Base-by-base conservation (phyloP, 2,329 filamentous ascomycete species). In the Fusarium sp. region DNA sequence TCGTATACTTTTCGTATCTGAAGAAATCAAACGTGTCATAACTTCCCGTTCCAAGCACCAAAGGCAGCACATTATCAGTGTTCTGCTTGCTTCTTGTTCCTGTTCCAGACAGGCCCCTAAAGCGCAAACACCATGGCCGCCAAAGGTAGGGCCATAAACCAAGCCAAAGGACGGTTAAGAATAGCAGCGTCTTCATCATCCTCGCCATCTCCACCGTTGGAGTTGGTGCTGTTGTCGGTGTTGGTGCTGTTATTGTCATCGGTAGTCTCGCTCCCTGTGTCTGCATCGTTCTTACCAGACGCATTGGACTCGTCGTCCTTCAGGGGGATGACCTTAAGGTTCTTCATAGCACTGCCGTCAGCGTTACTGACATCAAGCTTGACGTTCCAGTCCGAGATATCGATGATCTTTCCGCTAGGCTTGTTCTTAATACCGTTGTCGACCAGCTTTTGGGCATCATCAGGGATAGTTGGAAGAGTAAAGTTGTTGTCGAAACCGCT, bases 401-500 rank as follows among this genome's bases (percentile, higher is more conserved):
- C 82, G 72, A 98, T 87, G 60, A 98, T 83, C 83, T 92, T 89
- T 77, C 92, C 92, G 20, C 81, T 83, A 44, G 91, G 90, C 63
- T 90, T 88, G 72, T 89, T 89, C 55, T 83, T 84, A 68, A 97
- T 89, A 71, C 96, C 95, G 55, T 92, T 90, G 75, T 93, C 86
- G 80, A 98, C 96, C 78, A 98, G 87, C 51, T 89, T 86, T 69
- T 91, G 86, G 44, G 91, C 91, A 74, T 91, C 93, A 8, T 88
- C 85, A 18, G 94, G 94, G 11, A 90, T 86, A 8, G 79, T 83
- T 54, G 93, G 95, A 65, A 98, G 85, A 51, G 91, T 92, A 85
- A 97, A 98, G 86, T 94, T 92, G 81, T 85, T 91, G 83, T 88
- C 89, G 86, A 98, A 97, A 70, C 87, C 88, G 68, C 87, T 84